Percentiles rank a stretch among this genome's conserved stretches.
Conservation (phyloP, 139 green algal species). For the Pleodorina starrii region DNA sequence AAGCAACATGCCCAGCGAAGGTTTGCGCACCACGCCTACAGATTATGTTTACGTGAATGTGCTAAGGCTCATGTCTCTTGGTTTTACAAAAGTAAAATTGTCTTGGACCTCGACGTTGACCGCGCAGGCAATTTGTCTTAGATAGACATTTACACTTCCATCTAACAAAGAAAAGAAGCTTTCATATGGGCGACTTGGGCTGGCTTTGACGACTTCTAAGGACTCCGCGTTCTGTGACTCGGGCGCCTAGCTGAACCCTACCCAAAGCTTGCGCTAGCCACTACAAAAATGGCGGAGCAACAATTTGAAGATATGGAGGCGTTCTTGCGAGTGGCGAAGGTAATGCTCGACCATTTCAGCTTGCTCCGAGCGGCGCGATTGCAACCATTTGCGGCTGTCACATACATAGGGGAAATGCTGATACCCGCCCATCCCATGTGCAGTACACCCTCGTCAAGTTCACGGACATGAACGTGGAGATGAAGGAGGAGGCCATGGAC, state of each 20-base stretch:
- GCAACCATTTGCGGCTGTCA: too few species aligned
- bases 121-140: too few species aligned
- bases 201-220: neutral
- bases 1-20: too few species aligned
- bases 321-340: conserved; percentile 74
- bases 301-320: conserved; percentile 75
- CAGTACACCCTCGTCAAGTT: conserved; percentile 88
- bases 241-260: neutral
- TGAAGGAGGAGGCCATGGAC: conserved; percentile 90
- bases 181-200: neutral
- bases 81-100: too few species aligned
- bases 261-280: neutral
- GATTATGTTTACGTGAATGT: too few species aligned
- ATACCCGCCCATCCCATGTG: neutral
- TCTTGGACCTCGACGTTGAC: too few species aligned
- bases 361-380: neutral
- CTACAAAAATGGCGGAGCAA: conserved; percentile 46
- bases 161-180: neutral
- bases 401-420: too few species aligned
- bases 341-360: neutral
- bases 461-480: conserved; percentile 87
- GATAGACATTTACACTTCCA: too few species aligned
- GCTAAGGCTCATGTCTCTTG: too few species aligned
- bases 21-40: too few species aligned
- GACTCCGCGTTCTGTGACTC: neutral